Percentiles rank a stretch among this genome's conserved stretches.
Evolutionary conservation across 2,329 filamentous ascomycete species (phyloP).

Genomic region (Pseudogymnoascus sp.): DNA sequence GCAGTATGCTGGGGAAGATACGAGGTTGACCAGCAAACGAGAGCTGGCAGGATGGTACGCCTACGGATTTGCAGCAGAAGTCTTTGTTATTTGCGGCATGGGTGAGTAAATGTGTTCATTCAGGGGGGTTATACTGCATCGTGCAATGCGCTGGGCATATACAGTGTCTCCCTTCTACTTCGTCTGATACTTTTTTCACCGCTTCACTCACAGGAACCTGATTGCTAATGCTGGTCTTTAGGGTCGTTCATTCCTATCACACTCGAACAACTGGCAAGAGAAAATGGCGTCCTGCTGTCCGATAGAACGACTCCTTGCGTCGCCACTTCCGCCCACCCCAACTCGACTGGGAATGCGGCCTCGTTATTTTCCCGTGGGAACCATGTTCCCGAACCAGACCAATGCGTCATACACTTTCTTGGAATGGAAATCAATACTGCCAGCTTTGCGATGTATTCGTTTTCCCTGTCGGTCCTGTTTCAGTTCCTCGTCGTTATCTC

Average conservation of each 20-base stretch:
- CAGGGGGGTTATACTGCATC: not conserved
- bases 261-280: constrained; percentile 84
- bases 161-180: too few relatives aligned
- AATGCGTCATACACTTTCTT: constrained; percentile 76
- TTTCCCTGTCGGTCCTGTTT: constrained; percentile 81
- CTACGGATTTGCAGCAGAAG: constrained; percentile 93
- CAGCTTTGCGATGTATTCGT: constrained; percentile 97
- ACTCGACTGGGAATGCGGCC: constrained; percentile 18
- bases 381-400: constrained; percentile 28
- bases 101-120: constrained; percentile 43
- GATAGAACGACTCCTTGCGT: constrained; percentile 71
- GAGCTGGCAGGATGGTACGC: constrained; percentile 93
- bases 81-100: constrained; percentile 86
- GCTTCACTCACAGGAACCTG: constrained; percentile 19
- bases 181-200: not conserved
- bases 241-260: constrained; percentile 94
- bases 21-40: constrained; percentile 74
- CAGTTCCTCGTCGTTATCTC: constrained; percentile 90
- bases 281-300: constrained; percentile 78
- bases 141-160: not conserved
- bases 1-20: constrained; percentile 75
- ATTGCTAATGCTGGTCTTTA: constrained; percentile 31
- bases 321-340: constrained; percentile 41
- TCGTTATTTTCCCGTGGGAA: constrained; percentile 13
- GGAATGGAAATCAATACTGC: constrained; percentile 89